Evolutionary conservation across 2,329 filamentous ascomycete species (phyloP), one percentile per base, ranked within the genome.

Genomic region (Cryphonectria nitschkei): DNA sequence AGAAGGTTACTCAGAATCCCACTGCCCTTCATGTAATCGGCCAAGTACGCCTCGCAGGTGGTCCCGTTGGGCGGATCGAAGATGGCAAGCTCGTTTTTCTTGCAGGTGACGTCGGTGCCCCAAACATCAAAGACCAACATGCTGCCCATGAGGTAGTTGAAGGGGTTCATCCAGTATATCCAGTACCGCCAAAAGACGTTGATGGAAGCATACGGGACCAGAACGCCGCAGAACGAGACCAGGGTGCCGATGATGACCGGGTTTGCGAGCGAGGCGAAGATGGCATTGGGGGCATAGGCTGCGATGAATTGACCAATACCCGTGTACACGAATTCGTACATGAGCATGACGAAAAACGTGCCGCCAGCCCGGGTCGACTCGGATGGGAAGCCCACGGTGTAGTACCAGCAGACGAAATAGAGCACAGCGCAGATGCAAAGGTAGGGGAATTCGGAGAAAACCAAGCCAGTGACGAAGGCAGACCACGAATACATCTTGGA

Each of bases 151-250:
- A 90, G 80, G 71, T 90, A 90, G 79, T 86, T 89, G 81, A 89
- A 90, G 0, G 88, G 88, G 75, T 90, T 86, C n/a, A 89, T 75
- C 65, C 82, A 89, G 79, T 89, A 90, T 1, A 91, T 85, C 89
- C 89, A 92, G 74, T 86, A 86, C 32, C 83, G 81, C 92, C 92
- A 94, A 79, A 94, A 94, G 0, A 79, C 75, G 13, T 88, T 86
- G 32, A 94, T 84, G 34, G 85, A 84, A 0, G 75, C 75, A 73
- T 91, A 93, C 0, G 91, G 91, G 0, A 94, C 92, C 3, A 93
- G 83, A 1, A 94, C 90, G 73, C 92, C 92, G 74, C 91, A 94
- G 82, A 95, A 94, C 0, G 86, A 87, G 9, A 93, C 85, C 2
- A 94, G 82, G 52, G 88, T 78, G 76, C 85, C 84, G 68, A 90